A percentile compares a stretch with the other conserved stretches of the same genome.
These are phyloP conservation scores for Albugo candida DNA, from an alignment of 352 stramenopile genomes.

Conservation along the genomic window DNA sequence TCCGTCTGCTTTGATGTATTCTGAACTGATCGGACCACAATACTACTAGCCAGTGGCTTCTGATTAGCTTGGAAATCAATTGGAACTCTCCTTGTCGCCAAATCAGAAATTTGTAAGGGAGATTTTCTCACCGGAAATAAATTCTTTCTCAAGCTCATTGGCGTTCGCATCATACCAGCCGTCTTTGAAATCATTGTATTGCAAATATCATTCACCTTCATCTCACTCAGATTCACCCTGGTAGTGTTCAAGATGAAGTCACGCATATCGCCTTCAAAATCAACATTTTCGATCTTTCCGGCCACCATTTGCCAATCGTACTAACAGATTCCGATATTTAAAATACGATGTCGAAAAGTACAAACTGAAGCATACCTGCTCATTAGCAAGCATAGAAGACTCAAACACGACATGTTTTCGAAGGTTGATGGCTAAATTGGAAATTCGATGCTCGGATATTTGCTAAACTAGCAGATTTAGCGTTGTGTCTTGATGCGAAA, in stretches of 20 bases:
- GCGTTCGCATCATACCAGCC: too few relatives aligned
- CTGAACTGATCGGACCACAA: too few relatives aligned
- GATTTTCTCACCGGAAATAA: too few relatives aligned
- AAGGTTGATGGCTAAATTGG: conserved; percentile 45
- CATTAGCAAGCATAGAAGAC: conserved; percentile 54
- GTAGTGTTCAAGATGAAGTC: conserved; percentile 38
- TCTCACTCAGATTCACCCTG: background rate
- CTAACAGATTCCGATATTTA: conserved; percentile 10
- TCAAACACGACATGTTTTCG: conserved; percentile 73
- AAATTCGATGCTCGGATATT: conserved; percentile 55
- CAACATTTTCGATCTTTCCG: conserved; percentile 42
- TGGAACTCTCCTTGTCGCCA: too few relatives aligned
- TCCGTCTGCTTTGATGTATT: too few relatives aligned
- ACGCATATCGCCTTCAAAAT: conserved; percentile 43
- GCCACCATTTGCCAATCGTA: conserved; percentile 76
- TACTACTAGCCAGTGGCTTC: too few relatives aligned
- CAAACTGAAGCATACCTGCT: conserved; percentile 24
- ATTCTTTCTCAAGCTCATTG: too few relatives aligned
- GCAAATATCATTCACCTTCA: conserved; percentile 2
- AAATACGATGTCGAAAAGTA: background rate
- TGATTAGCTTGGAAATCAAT: too few relatives aligned
- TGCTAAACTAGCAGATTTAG: conserved; percentile 16
- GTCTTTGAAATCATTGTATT: background rate
- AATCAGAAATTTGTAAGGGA: too few relatives aligned
- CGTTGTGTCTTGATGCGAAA: background rate